A percentile compares a stretch with the other conserved stretches of the same genome.
Evolutionary conservation across 371 early-diverging fungal genomes (phyloP).

Genomic region (Entomophthora muscae): DNA sequence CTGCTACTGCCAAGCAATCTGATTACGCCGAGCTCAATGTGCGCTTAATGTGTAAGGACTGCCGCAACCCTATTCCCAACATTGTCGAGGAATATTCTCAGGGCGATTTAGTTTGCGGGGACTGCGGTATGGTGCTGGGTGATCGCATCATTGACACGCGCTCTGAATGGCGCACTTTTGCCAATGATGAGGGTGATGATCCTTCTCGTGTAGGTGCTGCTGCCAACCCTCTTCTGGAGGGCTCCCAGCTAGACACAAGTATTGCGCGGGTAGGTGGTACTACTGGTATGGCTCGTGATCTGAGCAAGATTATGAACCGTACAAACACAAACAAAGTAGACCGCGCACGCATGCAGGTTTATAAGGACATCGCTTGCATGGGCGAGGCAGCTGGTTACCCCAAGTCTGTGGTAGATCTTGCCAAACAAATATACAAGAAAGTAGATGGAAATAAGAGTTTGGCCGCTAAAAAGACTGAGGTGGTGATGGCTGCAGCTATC

Average conservation of each 20-base stretch:
- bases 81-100: slow-evolving; percentile 93
- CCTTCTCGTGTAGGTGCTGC: slow-evolving; percentile 98
- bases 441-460: slow-evolving; percentile 75
- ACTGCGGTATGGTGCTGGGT: slow-evolving; percentile 93
- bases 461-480: slow-evolving; percentile 78
- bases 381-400: slow-evolving; percentile 80
- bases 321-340: slow-evolving; percentile 59
- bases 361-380: slow-evolving; percentile 83
- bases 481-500: slow-evolving; percentile 93
- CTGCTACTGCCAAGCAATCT: not conserved
- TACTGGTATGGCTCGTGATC: slow-evolving; percentile 43
- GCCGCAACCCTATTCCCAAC: slow-evolving; percentile 70
- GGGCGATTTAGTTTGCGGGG: slow-evolving; percentile 91
- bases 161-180: slow-evolving; percentile 98
- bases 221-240: slow-evolving; percentile 72
- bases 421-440: slow-evolving; percentile 89
- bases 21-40: not conserved
- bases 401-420: slow-evolving; percentile 74
- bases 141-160: slow-evolving; percentile 97
- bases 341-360: slow-evolving; percentile 69
- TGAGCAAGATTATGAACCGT: slow-evolving; percentile 58
- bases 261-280: slow-evolving; percentile 73
- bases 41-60: slow-evolving; percentile 44
- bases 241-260: slow-evolving; percentile 78
- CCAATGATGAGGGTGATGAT: slow-evolving; percentile 90